Conservation (phyloP, 1,284 basidiomycete species). For the Volvariella surrecta region DNA sequence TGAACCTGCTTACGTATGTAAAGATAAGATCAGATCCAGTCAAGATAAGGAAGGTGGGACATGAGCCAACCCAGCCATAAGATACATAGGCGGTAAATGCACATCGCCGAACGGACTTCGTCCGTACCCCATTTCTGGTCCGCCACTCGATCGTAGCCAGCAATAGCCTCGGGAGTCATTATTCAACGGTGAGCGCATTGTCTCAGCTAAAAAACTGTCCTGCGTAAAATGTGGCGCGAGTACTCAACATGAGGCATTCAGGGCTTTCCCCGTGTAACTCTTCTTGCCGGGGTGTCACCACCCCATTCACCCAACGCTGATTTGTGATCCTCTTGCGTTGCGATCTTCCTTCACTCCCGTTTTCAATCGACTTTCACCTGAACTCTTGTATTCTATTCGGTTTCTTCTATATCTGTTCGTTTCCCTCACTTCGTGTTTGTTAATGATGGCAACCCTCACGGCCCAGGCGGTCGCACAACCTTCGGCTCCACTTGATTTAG, state of each 20-base stretch:
- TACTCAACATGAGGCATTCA: slow-evolving; percentile 27
- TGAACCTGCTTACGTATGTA: too few species aligned
- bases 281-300: slow-evolving; percentile 17
- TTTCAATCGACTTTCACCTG: neutral
- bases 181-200: too few species aligned
- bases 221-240: slow-evolving; percentile 17
- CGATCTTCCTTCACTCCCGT: slow-evolving; percentile 9
- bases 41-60: too few species aligned
- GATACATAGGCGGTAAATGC: too few species aligned
- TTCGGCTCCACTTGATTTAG: slow-evolving; percentile 26
- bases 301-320: neutral
- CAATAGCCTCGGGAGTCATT: too few species aligned
- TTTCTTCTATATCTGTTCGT: slow-evolving; percentile 2
- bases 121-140: too few species aligned
- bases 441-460: slow-evolving; percentile 29
- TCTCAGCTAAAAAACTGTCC: too few species aligned
- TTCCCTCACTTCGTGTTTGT: too few species aligned
- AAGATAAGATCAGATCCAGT: too few species aligned
- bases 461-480: slow-evolving; percentile 15
- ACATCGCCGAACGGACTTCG: too few species aligned
- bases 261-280: slow-evolving; percentile 24
- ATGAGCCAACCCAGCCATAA: too few species aligned
- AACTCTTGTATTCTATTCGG: neutral
- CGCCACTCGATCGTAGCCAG: too few species aligned
- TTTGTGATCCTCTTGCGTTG: slow-evolving; percentile 12